phyloP scores from a whole-genome alignment of 2,329 filamentous ascomycete species.

The Fusarium pseudoanthophilum region DNA sequence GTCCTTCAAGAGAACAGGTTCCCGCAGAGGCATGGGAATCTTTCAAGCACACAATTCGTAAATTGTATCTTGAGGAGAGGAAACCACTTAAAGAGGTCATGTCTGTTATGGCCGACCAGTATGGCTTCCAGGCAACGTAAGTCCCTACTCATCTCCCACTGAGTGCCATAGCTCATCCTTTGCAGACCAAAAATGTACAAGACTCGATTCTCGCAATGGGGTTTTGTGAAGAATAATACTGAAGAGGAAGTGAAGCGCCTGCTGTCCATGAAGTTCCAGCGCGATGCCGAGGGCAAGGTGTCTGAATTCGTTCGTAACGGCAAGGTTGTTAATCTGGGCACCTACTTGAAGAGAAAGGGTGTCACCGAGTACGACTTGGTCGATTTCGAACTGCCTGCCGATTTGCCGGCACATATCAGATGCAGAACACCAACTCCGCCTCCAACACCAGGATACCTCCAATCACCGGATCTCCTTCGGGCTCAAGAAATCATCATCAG shows the following conservation, averaged over 20 bases:
- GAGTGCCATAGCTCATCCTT: conserved; percentile 20
- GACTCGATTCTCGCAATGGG: conserved; percentile 65
- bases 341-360: conserved; percentile 64
- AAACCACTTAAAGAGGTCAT: conserved; percentile 64
- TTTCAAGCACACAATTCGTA: conserved; percentile 58
- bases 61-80: conserved; percentile 60
- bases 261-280: conserved; percentile 63
- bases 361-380: conserved; percentile 64
- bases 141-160: conserved; percentile 22
- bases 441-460: conserved; percentile 54
- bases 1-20: conserved; percentile 56
- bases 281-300: conserved; percentile 63
- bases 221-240: conserved; percentile 66
- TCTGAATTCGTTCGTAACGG: conserved; percentile 65
- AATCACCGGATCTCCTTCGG: conserved; percentile 56
- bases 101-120: conserved; percentile 61
- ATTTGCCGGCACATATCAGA: conserved; percentile 56
- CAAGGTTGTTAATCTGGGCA: conserved; percentile 62
- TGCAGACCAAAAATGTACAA: conserved; percentile 65
- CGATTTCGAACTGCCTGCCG: conserved; percentile 56
- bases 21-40: conserved; percentile 60
- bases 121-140: conserved; percentile 62
- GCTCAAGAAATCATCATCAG: conserved; percentile 57
- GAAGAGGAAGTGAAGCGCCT: conserved; percentile 63
- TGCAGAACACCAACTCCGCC: conserved; percentile 59